Evolutionary conservation across 2,329 filamentous ascomycete genomes (phyloP), one percentile per base, ranked within the genome.

Genomic region (Zymoseptoria crescenta): DNA sequence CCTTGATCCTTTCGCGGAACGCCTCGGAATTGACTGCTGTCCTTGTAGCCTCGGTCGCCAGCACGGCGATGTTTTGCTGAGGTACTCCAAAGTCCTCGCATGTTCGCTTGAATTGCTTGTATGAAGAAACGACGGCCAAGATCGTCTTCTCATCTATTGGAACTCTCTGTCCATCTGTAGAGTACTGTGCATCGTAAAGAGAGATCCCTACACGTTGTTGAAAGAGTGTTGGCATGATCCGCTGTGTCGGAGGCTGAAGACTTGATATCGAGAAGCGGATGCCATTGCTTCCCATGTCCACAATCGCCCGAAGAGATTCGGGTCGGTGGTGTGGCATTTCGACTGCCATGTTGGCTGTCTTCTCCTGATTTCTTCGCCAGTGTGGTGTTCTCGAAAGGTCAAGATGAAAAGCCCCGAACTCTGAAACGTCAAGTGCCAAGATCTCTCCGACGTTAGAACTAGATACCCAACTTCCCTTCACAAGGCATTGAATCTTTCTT

Each of bases 261-360:
- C 91, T 86, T 8, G 91, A 89, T 68, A 96, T 90, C 51, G 90
- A 93, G 79, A 96, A 96, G 57, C 92, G 89, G 68, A 96, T 93
- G 68, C 91, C 92, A 78, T 96, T 96, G 78, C 91, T 90, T 59
- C 70, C 70, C 69, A 72, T 72, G 56, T 72, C 70, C 5, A 71
- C 69, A 24, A 68, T 75, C 72, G 64, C 69, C 30, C 62, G 64
- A 7, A 70, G 62, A 52, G 66, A 59, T 30, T 65, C 52, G 7
- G 61, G 53, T 19, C 64, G 58, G 29, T 59, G 59, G 4, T 55
- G 56, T 29, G 24, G 51, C 51, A 52, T 52, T 30, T 52, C 51
- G 20, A 29, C 51, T 10, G 51, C 9, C 51, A 51, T 51, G 5
- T 51, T 27, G 49, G 20, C 6, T n/a, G 13, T 7, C 35, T 16